Base-by-base conservation (phyloP, 306 rosid genomes). In the Crataegus laevigata region DNA sequence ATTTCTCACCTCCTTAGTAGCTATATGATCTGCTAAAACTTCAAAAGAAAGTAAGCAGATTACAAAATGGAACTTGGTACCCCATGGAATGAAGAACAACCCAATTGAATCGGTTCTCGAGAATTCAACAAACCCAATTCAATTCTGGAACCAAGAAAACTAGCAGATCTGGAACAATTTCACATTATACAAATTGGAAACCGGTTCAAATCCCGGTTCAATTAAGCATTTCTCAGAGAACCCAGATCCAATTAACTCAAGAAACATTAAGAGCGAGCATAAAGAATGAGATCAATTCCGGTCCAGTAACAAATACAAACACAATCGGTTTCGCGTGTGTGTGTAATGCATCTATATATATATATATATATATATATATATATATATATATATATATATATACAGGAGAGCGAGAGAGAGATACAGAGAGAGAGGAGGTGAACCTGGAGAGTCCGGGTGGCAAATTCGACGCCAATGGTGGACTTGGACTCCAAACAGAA, bases 401-500 rank as follows among this genome's bases (percentile, higher is more conserved):
- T 18, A 8, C 12, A 17, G 11, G 24, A 21, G 18, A 19, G 21
- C 6, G 54, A 50, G 54, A 43, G 50, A 43, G 50, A 43, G 47
- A 21, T 3, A 52, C 58, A 66, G 38, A 76, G 67, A 71, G 68
- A 62, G 36, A 77, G 12, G 13, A 5, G 29, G 47, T 8, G 66
- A 71, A 90, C 97, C 96, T 94, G 81, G n/a, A 93, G 97, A 9
- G 98, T 93, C 19, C 97, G 94, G 13, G 98, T 91, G 62, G 98
- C 97, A 72, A 93, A 93, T 81, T 93, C 98, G 22, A 93, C 97
- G 68, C 98, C 98, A 71, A 93, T 93, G 74, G 98, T 93, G 80
- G 98, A 93, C 79, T 91, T 93, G 26, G 98, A 94, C 77, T 94
- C 98, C 78, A 94, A 84, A 64, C 97, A 90, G 55, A 94, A 94